Evolutionary conservation across 2,329 filamentous ascomycete genomes (phyloP).

Genomic region (Penicillium frequentans): DNA sequence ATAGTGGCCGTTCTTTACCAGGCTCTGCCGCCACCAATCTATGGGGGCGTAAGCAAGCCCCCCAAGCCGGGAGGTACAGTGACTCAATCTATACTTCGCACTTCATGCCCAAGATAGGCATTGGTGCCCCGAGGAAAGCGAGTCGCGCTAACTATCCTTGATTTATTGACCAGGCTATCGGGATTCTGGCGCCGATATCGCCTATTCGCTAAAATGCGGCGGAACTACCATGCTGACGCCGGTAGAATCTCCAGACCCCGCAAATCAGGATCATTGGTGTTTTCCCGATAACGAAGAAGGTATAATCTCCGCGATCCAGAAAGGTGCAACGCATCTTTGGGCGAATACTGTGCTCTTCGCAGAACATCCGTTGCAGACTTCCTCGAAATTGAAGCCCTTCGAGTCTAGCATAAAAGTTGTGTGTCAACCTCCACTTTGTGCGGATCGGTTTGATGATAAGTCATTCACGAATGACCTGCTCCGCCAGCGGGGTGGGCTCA

Average conservation of each 20-base stretch:
- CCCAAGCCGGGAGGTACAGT: slow-evolving; percentile 49
- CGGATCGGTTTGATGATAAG: slow-evolving; percentile 55
- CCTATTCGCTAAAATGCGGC: slow-evolving; percentile 38
- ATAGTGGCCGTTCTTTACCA: slow-evolving; percentile 50
- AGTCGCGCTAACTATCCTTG: not conserved
- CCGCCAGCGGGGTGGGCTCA: slow-evolving; percentile 37
- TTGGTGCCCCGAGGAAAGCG: not conserved
- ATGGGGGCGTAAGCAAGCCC: slow-evolving; percentile 51
- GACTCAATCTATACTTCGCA: not conserved
- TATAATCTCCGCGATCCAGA: slow-evolving; percentile 41
- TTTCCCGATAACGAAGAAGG: slow-evolving; percentile 48
- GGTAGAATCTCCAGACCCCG: slow-evolving; percentile 27
- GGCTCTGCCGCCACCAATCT: slow-evolving; percentile 47
- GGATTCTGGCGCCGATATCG: slow-evolving; percentile 52
- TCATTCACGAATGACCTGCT: slow-evolving; percentile 49
- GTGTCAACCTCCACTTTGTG: slow-evolving; percentile 49
- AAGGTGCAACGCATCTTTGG: slow-evolving; percentile 50
- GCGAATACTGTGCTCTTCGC: slow-evolving; percentile 54
- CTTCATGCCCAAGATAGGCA: not conserved
- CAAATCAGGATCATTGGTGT: slow-evolving; percentile 38
- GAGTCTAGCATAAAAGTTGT: slow-evolving; percentile 39
- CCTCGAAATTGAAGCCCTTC: slow-evolving; percentile 30
- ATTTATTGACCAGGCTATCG: slow-evolving; percentile 41
- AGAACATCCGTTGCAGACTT: slow-evolving; percentile 50
- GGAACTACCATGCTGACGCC: slow-evolving; percentile 37